Base-by-base conservation (phyloP, 371 early-diverging fungal genomes). In the Apophysomyces trapeziformis region DNA sequence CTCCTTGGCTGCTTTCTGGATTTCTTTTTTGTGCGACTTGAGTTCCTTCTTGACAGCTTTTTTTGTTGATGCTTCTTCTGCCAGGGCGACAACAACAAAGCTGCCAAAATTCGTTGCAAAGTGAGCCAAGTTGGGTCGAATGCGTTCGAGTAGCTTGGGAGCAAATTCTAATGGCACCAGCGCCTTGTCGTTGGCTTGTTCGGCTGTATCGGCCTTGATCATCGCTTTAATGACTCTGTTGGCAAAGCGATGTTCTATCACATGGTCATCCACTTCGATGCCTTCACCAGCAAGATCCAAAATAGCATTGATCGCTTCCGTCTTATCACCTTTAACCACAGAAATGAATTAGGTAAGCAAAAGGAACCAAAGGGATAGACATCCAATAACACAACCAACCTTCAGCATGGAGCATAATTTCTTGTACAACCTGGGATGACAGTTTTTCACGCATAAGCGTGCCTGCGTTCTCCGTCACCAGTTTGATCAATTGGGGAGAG, bases 361-460 rank as follows among this genome's bases (percentile, higher is more conserved):
- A 60, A 39, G 14, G 21, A 3, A 54, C 26, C 38, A 58, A 57
- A 11, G n/a, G 16, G 9, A 21, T 47, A 2, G 2, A 1, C 21
- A 18, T 21, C 21, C 54, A 50, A 26, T 26, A 26, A 26, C 32
- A 26, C 32, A 26, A 26, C 64, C 11, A 62, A 71, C 80, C 84
- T n/a, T 72, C 60, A 43, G 90, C 89, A 66, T 86, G 90, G 60
- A 91, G 74, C 81, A 92, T 79, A 35, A 87, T 88, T 77, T 92
- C 93, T 58, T 81, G 75, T 7, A 90, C 86, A 5, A 88, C 88
- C 75, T 91, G 91, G 62, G 89, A 87, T 21, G 89, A 83, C 57
- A 88, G 70, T 37, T 90, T 84, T 32, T 90, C 87, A 37, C 82
- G 82, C 69, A 89, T 78, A 50, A 91, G 72, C 38, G 68, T 65